Base-by-base conservation (phyloP, 352 stramenopile species). In the Globisporangium emineosum region DNA sequence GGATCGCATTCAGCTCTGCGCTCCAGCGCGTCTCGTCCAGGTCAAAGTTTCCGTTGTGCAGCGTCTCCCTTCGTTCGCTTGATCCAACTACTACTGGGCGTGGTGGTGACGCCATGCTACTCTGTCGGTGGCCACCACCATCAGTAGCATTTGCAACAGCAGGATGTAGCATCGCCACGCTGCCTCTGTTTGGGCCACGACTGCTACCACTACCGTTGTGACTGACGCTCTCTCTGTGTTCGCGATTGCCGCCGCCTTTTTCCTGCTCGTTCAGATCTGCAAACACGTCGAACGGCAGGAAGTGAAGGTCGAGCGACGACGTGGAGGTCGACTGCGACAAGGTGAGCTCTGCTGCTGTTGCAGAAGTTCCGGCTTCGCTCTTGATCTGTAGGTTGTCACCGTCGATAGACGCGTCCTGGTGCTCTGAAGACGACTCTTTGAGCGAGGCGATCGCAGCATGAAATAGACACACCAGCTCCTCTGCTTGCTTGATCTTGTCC, bases 21-120 rank as follows among this genome's bases (percentile, higher is more conserved):
- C 63, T 53, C 65, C 65, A 68, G 15, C 67, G 47, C 10, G 40
- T 47, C 47, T 64, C 65, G 15, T 71, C 65, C 35, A 71, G 51
- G 37, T 71, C 47, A 17, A 71, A 58, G 25, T 71, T 60, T 15
- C 53, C 50, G 15, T 62, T 65, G 62, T 64, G 45, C 19, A 54
- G 33, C 19, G 17, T 30, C 27, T 17, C 15, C 9, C 12, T 7
- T 19, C 9, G 15, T 19, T 15, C 60, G 25, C 40, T 59, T 13
- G 25, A 27, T 23, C 4, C 17, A 9, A 13, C 1, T 42, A 9
- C 15, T 42, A 29, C 10, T 12, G 29, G 15, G 5, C 19, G 10
- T 42, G 29, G 9, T 54, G 17, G 42, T 5, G 56, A 10, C 19
- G 25, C 9, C 25, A 33, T 29, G 42, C 9, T 56, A 19, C 58